Base-by-base conservation (phyloP, 345 rosid species). In the Cardamine resedifolia region DNA sequence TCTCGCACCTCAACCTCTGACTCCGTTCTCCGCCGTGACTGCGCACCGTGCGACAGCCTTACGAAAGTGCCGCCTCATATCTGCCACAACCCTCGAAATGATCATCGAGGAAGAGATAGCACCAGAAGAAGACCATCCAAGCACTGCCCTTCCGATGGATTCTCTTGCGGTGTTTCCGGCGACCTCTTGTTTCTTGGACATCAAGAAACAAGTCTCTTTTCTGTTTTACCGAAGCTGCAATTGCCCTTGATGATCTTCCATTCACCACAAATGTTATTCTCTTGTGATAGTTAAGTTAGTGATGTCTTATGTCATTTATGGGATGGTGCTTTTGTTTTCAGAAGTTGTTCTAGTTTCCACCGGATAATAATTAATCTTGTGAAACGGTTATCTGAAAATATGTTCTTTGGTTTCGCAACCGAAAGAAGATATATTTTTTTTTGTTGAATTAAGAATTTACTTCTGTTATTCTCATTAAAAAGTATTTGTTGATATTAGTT, bases 181-280 rank as follows among this genome's bases (percentile, higher is more conserved):
- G 33, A 60, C 68, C 10, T 60, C 73, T 31, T 68, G 63, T 51
- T 61, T 67, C 36, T 66, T 67, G 48, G 60, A 51, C 48, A 67
- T 70, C 28, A 74, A 67, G 66, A 67, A 52, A 58, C 73, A 74
- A 49, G 62, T 66, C 23, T 74, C 78, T 49, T 66, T 39, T 50
- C 27, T 74, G n/a, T 20, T 59, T n/a, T 21, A 58, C 24, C 10
- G 60, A 36, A 74, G 61, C 27, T 74, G 52, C 68, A 74, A 74
- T 36, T 74, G 47, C 62, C 50, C 77, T 74, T 74, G 52, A 65
- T 64, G 31, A 43, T 56, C 63, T 23, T 56, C 15, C 10, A 16
- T 2, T 44, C 45, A 61, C 63, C 63, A 53, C 56, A 21, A 44
- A 2, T 34, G 23, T 64, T 23, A 28, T 36, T 11, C 27, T 49